Evolutionary conservation across 2,329 filamentous ascomycete genomes (phyloP), one percentile per base, ranked within the genome.

Genomic region (Ascomycota sp.): DNA sequence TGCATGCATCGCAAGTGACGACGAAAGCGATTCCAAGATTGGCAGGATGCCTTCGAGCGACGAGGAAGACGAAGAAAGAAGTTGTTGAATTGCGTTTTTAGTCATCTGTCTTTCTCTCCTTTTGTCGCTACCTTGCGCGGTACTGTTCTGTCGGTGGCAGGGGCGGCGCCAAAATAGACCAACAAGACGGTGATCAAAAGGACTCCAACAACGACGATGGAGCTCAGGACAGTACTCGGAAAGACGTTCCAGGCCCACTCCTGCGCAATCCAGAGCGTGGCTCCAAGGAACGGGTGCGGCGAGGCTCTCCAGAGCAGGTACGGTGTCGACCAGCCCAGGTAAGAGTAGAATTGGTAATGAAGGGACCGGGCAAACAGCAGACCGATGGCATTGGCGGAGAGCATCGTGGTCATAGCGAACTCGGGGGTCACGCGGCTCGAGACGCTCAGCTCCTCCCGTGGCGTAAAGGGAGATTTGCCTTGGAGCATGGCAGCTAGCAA

Each of bases 211-310:
- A 83, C 85, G 11, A 61, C 55, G 10, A 46, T 47, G 4, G 67
- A 71, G 45, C 66, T 71, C 28, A 45, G 34, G 20, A 53, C 44
- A 4, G 66, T 71, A 47, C 82, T 92, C n/a, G 85, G 85, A 47
- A 78, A 94, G 8, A 85, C 71, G 42, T 94, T 92, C 85, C 85
- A 94, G 9, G 79, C 81, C 74, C 77, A 85, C 51, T 94, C 85
- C 52, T 94, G 85, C 34, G 69, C 61, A 3, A 61, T 65, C 77
- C 80, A 93, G 8, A 85, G 52, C 4, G 53, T 55, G 43, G 75
- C 75, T 40, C 82, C 67, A 21, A 76, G 43, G 8, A 75, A 45
- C 0, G 77, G 75, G 42, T 76, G 72, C 35, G 73, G 56, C 1
- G 75, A 73, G 32, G 74, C 69, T 43, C 70, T 69, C 82, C 83